phyloP scores from a whole-genome alignment of 2,329 filamentous ascomycete species.

The Monosporascus ibericus region DNA sequence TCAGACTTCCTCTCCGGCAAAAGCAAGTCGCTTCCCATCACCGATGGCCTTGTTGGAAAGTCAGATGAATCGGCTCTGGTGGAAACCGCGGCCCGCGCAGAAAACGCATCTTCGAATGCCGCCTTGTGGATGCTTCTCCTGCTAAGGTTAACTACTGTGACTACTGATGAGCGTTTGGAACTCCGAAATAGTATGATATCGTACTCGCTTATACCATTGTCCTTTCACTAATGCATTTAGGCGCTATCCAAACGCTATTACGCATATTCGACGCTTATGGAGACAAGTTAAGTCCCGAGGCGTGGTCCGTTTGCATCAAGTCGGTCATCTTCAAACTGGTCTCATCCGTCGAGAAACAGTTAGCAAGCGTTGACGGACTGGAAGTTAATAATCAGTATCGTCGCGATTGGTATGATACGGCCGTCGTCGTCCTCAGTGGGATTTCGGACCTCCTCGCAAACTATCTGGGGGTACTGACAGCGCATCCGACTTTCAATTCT shows the following conservation, averaged over 20 bases:
- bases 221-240: conserved; percentile 35
- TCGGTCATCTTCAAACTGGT: conserved; percentile 76
- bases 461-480: conserved; percentile 67
- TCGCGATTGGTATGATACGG: conserved; percentile 66
- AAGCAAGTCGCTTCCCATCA: conserved; percentile 52
- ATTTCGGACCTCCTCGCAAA: conserved; percentile 68
- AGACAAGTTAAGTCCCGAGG: conserved; percentile 67
- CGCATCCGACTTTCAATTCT: conserved; percentile 58
- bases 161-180: conserved; percentile 66
- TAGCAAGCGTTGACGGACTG: conserved; percentile 33
- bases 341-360: conserved; percentile 57
- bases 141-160: conserved; percentile 63
- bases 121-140: conserved; percentile 76
- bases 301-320: conserved; percentile 79
- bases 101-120: conserved; percentile 57
- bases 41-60: conserved; percentile 47
- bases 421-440: conserved; percentile 66
- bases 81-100: conserved; percentile 51
- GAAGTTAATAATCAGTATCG: conserved; percentile 34
- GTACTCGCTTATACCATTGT: conserved; percentile 17
- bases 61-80: conserved; percentile 51
- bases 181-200: conserved; percentile 61
- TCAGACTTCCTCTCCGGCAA: conserved; percentile 75
- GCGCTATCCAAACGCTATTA: conserved; percentile 81
- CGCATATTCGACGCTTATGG: conserved; percentile 91